Conservation (phyloP, 2,329 filamentous ascomycete genomes). For the Cryphonectria parasitica region DNA sequence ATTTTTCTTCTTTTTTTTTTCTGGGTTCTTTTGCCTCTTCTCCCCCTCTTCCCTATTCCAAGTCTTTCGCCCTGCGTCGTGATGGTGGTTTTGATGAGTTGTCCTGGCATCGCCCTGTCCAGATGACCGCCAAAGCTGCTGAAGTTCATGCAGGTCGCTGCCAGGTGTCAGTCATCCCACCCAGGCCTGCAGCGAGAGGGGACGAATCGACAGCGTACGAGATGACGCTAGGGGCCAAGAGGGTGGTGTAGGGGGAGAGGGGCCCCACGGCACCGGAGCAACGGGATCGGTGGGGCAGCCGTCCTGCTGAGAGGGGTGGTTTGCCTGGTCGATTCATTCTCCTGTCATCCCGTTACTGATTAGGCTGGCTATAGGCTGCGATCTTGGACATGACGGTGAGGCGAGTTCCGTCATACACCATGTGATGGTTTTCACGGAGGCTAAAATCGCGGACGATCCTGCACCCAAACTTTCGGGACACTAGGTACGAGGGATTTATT, state of each 20-base stretch:
- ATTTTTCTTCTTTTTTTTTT: background rate
- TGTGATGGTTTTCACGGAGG: constrained; percentile 19
- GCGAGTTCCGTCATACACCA: constrained; percentile 15
- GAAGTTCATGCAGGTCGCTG: constrained; percentile 24
- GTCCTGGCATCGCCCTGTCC: constrained; percentile 23
- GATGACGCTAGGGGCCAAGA: constrained; percentile 13
- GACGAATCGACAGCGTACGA: constrained; percentile 12
- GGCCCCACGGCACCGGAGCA: constrained; percentile 17
- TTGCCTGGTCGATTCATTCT: background rate
- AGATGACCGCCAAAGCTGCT: constrained; percentile 21
- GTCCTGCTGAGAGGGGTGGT: background rate
- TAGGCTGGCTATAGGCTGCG: background rate
- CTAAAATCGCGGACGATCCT: constrained; percentile 3
- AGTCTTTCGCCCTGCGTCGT: background rate
- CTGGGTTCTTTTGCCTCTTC: background rate
- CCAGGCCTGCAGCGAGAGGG: background rate
- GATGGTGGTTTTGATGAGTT: constrained; percentile 27
- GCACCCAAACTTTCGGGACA: constrained; percentile 1
- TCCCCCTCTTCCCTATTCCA: background rate
- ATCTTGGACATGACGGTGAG: constrained; percentile 15
- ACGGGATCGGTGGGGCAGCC: constrained; percentile 25
- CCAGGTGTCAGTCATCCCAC: constrained; percentile 27
- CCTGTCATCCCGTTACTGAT: background rate
- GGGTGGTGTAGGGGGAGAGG: constrained; percentile 18
- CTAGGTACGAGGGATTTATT: background rate